Evolutionary conservation across 1,139 yeast genomes (phyloP).

Genomic region (Tardiomyces depauwii): DNA sequence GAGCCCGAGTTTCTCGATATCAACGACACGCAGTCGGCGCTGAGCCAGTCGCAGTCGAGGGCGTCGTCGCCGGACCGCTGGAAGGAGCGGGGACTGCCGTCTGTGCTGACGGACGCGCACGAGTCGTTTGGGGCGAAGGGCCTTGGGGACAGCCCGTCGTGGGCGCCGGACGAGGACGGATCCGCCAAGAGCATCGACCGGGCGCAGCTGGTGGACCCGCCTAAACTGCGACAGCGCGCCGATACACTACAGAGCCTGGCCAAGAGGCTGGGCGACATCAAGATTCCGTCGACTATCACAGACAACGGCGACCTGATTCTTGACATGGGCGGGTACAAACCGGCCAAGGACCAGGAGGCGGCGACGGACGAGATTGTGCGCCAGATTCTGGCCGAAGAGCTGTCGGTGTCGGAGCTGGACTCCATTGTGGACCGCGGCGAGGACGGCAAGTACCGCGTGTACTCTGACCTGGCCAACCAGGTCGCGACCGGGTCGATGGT

Average conservation of each 20-base stretch:
- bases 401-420: neutral
- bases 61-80: neutral
- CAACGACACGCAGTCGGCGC: slow-evolving; percentile 5
- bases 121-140: neutral
- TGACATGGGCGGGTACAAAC: slow-evolving; percentile 95
- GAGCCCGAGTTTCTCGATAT: slow-evolving; percentile 49
- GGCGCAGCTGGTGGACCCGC: too few species aligned
- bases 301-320: slow-evolving; percentile 83
- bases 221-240: neutral
- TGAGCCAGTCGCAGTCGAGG: neutral
- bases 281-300: slow-evolving; percentile 82
- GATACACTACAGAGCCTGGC: slow-evolving; percentile 39
- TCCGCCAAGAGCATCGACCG: neutral
- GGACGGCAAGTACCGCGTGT: slow-evolving; percentile 3
- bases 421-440: neutral
- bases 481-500: neutral
- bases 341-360: slow-evolving; percentile 49
- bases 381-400: slow-evolving; percentile 57
- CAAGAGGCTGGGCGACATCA: slow-evolving; percentile 49
- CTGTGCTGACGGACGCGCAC: neutral
- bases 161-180: neutral
- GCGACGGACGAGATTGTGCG: slow-evolving; percentile 47
- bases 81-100: neutral
- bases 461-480: neutral
- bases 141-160: neutral